Percentiles rank a stretch among this genome's conserved stretches.
Conservation (phyloP, 1,284 basidiomycete species). For the Ustilago tritici region DNA sequence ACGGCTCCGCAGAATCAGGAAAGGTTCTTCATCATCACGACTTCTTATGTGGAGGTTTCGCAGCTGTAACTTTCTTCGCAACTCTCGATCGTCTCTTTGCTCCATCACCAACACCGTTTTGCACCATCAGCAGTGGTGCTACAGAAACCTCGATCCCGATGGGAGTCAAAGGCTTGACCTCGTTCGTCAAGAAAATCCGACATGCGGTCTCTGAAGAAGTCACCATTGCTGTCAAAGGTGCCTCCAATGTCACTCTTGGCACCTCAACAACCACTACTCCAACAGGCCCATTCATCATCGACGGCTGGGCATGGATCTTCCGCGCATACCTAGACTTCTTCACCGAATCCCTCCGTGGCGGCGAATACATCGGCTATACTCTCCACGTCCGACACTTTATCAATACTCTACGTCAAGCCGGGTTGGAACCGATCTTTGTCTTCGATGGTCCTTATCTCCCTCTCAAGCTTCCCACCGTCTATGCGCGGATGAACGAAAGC, state of each 20-base stretch:
- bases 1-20: background rate
- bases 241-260: background rate
- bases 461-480: constrained; percentile 50
- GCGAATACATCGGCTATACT: constrained; percentile 47
- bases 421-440: constrained; percentile 57
- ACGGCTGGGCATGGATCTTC: constrained; percentile 62
- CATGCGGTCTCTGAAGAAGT: constrained; percentile 46
- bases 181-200: constrained; percentile 43
- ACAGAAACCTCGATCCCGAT: constrained; percentile 15
- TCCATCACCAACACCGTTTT: background rate
- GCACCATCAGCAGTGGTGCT: background rate
- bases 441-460: constrained; percentile 60
- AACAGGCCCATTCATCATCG: constrained; percentile 45
- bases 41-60: constrained; percentile 7
- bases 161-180: constrained; percentile 58
- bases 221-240: constrained; percentile 16
- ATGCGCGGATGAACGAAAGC: constrained; percentile 24
- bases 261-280: background rate
- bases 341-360: constrained; percentile 45
- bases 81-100: background rate
- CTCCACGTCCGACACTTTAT: constrained; percentile 31
- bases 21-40: constrained; percentile 1
- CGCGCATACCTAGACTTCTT: constrained; percentile 50
- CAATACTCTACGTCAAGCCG: constrained; percentile 31
- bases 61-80: constrained; percentile 2